phyloP scores from a whole-genome alignment of 768 basidiomycete species.

The Lepiota venenata region DNA sequence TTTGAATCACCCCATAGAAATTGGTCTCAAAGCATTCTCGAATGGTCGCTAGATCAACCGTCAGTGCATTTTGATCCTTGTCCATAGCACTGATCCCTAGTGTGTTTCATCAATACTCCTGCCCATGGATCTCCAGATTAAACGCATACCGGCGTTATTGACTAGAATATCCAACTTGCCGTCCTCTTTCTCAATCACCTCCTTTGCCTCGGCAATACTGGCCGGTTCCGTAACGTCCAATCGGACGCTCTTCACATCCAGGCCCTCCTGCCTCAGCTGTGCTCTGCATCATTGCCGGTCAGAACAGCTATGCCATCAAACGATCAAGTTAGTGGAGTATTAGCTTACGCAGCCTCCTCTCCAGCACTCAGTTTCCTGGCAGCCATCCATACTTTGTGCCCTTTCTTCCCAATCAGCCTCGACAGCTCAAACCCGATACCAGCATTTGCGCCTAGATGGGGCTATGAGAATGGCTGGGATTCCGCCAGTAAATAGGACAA shows the following conservation, averaged over 20 bases:
- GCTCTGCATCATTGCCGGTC: slow-evolving; percentile 16
- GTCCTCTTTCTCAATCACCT: slow-evolving; percentile 32
- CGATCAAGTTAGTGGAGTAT: background rate
- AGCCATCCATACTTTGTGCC: slow-evolving; percentile 40
- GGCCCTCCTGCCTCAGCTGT: slow-evolving; percentile 28
- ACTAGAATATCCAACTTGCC: slow-evolving; percentile 43
- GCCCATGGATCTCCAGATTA: slow-evolving; percentile 13
- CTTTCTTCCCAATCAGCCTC: slow-evolving; percentile 37
- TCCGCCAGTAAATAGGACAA: background rate
- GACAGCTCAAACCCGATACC: slow-evolving; percentile 47
- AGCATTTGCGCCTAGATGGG: slow-evolving; percentile 33
- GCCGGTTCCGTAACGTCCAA: slow-evolving; percentile 36
- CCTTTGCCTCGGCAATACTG: slow-evolving; percentile 31
- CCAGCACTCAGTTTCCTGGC: slow-evolving; percentile 37
- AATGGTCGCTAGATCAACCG: slow-evolving; percentile 28
- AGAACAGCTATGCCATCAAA: background rate
- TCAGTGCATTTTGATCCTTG: slow-evolving; percentile 30
- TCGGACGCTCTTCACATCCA: slow-evolving; percentile 31
- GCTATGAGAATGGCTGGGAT: background rate
- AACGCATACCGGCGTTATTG: slow-evolving; percentile 38
- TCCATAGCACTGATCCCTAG: slow-evolving; percentile 28
- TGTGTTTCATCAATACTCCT: background rate
- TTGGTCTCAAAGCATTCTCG: slow-evolving; percentile 39
- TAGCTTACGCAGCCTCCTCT: slow-evolving; percentile 36
- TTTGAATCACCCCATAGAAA: slow-evolving; percentile 40